Evolutionary conservation across 306 rosid genomes (phyloP).

Genomic region (Gastrolobium bilobum): DNA sequence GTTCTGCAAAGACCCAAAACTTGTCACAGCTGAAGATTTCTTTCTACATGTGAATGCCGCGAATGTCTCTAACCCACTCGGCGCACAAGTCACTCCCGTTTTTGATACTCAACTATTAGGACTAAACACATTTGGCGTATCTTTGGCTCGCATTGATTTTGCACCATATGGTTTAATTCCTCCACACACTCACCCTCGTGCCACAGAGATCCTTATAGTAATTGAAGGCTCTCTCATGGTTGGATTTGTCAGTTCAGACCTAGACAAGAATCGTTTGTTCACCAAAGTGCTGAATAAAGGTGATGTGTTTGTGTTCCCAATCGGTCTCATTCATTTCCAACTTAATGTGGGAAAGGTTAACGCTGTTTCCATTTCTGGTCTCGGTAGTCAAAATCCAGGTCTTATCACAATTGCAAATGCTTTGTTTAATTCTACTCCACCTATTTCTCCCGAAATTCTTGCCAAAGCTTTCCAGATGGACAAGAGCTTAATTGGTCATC

Average conservation of each 20-base stretch:
- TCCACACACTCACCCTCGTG: background rate
- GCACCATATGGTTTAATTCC: too few species aligned
- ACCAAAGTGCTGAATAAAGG: too few species aligned
- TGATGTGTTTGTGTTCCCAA: too few species aligned
- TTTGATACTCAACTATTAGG: background rate
- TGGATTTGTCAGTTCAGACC: background rate
- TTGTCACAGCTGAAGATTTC: background rate
- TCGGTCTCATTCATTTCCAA: too few species aligned
- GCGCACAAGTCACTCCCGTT: background rate
- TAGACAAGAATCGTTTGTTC: too few species aligned
- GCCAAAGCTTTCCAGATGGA: background rate
- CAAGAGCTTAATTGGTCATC: constrained; percentile 8
- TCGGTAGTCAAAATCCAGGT: too few species aligned
- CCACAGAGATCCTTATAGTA: background rate
- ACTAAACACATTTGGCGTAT: background rate
- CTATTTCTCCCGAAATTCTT: constrained; percentile 37
- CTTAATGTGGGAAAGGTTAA: too few species aligned
- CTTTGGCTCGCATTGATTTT: too few species aligned
- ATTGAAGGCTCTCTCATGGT: background rate
- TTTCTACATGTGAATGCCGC: background rate
- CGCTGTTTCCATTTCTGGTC: too few species aligned
- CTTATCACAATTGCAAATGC: background rate
- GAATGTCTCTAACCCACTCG: background rate
- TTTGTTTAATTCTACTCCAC: constrained; percentile 47
- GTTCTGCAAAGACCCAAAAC: too few species aligned